Base-by-base conservation (phyloP, 2,329 filamentous ascomycete species). In the Paraphoma chrysanthemicola region DNA sequence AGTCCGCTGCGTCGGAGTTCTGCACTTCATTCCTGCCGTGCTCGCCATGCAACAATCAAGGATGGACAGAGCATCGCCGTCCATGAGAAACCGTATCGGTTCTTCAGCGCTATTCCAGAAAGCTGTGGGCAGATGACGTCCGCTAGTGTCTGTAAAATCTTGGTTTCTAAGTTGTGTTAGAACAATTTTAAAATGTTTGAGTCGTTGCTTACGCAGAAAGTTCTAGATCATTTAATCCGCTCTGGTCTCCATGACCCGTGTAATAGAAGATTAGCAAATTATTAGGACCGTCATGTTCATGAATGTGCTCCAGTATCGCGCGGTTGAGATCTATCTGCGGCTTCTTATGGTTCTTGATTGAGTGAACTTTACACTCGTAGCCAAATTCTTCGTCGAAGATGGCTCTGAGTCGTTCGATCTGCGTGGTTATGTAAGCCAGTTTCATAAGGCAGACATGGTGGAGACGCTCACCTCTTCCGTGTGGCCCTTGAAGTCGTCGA, bases 211-310 rank as follows among this genome's bases (percentile, higher is more conserved):
- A 71, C 68, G 61, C 57, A 10, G 60, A 41, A 4, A 70, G 23
- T 45, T 60, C 48, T 36, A 71, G 33, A 3, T 33, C 44, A 9
- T 53, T 39, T 7, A n/a, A n/a, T n/a, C 52, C 36, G 6, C 43
- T 28, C 36, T 53, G 47, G 10, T 44, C 17, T 2, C 68, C 67
- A 59, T 74, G 71, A 5, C 73, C 73, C 17, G 67, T 72, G 50
- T 74, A 75, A 44, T 73, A 75, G 5, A 74, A 57, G 16, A 73
- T 69, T n/a, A 71, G 41, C 4, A 70, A 49, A 23, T 62, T 69
- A 36, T 70, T 54, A 0, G 62, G 61, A 1, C 54, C 66, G 42
- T 67, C 61, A 39, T 64, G 45, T 4, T 64, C 42, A 0, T n/a
- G 6, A 2, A 71, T 53, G 31, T 69, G 65, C 2, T 56, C n/a